A percentile compares a stretch with the other conserved stretches of the same genome.
phyloP scores from a whole-genome alignment of 148 eudicot genomes.

The Amaranthus cruentus region DNA sequence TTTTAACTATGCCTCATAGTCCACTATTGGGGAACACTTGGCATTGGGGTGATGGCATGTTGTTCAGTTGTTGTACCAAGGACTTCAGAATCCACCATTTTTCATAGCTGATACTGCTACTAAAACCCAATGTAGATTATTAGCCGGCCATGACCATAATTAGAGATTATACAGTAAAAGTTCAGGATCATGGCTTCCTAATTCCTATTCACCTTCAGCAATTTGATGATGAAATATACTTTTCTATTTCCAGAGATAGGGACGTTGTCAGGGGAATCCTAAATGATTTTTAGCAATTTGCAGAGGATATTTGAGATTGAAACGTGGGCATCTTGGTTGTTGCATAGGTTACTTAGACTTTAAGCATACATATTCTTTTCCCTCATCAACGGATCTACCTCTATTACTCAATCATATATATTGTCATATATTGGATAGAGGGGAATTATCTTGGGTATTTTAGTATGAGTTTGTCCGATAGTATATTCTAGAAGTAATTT shows the following conservation, averaged over 20 bases:
- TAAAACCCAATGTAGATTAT: background rate
- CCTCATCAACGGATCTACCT: background rate
- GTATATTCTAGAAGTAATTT: too few species aligned
- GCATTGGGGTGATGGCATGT: too few species aligned
- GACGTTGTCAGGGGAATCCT: background rate
- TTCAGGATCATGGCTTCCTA: background rate
- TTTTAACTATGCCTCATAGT: background rate
- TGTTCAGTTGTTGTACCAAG: background rate
- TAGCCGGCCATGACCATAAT: background rate
- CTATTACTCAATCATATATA: too few species aligned
- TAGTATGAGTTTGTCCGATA: too few species aligned
- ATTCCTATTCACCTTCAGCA: background rate
- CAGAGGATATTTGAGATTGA: background rate
- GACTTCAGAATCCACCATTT: background rate
- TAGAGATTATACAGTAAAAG: background rate
- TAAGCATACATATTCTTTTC: background rate
- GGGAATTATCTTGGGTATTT: too few species aligned
- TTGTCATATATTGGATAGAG: too few species aligned
- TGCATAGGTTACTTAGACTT: background rate
- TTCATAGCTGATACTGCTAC: background rate
- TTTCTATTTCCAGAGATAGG: background rate
- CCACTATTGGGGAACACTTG: background rate
- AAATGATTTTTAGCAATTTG: background rate
- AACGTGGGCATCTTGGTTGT: too few species aligned
- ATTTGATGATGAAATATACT: background rate